Evolutionary conservation across 2,329 filamentous ascomycete species (phyloP).

Genomic region (Lachnellula hyalina): DNA sequence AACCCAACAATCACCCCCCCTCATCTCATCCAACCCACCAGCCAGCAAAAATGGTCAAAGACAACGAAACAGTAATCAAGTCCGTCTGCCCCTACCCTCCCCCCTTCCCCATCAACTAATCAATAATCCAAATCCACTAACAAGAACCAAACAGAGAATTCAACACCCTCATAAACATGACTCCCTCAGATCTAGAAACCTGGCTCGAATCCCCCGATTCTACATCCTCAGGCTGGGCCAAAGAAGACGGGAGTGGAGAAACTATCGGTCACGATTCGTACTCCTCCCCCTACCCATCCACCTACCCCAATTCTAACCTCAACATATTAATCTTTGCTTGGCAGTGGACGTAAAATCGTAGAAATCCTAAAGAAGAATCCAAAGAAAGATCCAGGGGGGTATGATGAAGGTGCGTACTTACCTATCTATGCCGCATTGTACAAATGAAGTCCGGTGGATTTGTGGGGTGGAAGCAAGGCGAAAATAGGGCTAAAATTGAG

Average conservation of each 20-base stretch:
- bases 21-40: neutral
- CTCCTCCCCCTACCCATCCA: neutral
- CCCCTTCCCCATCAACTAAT: too few species aligned
- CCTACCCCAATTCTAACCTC: too few species aligned
- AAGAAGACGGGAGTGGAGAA: conserved; percentile 52
- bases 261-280: conserved; percentile 57
- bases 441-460: too few species aligned
- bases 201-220: conserved; percentile 59
- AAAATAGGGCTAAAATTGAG: neutral
- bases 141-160: conserved; percentile 57
- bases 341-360: conserved; percentile 58
- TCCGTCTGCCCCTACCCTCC: conserved; percentile 20
- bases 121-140: too few species aligned
- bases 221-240: conserved; percentile 53
- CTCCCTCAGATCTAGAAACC: conserved; percentile 50
- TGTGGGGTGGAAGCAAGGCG: neutral
- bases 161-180: conserved; percentile 64
- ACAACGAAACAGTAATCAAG: conserved; percentile 45
- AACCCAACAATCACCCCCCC: too few species aligned
- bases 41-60: conserved; percentile 41
- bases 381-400: conserved; percentile 48
- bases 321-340: too few species aligned
- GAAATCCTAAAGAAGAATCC: conserved; percentile 59
- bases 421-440: neutral
- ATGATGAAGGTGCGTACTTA: conserved; percentile 42